Evolutionary conservation across 352 stramenopile species (phyloP).

Genomic region (Pythium brachiatum): DNA sequence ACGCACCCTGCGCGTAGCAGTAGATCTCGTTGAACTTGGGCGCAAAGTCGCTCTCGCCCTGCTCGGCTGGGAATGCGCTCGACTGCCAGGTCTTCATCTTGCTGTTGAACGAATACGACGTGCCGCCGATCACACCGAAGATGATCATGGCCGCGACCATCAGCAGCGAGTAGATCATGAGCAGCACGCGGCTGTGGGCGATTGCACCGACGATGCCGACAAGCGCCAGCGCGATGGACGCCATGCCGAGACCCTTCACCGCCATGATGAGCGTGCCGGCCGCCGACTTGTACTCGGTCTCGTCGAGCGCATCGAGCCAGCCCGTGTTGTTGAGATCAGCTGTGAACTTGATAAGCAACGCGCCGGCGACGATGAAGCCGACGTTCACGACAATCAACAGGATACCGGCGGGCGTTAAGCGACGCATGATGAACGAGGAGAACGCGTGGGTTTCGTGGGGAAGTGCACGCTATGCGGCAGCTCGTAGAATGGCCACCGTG

Average conservation of each 20-base stretch:
- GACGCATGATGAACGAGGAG: constrained; percentile 16
- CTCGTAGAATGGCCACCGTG: neutral
- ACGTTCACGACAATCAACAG: constrained; percentile 79
- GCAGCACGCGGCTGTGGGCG: constrained; percentile 60
- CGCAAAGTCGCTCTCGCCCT: constrained; percentile 57
- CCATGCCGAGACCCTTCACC: constrained; percentile 52
- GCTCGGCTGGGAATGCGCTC: constrained; percentile 45
- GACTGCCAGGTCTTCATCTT: constrained; percentile 66
- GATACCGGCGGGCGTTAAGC: constrained; percentile 41
- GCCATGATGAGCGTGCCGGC: constrained; percentile 42
- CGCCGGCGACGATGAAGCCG: constrained; percentile 60
- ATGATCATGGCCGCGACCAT: constrained; percentile 71
- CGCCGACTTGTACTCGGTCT: constrained; percentile 62
- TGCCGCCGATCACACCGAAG: constrained; percentile 67
- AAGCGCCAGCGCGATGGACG: constrained; percentile 54
- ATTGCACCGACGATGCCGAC: constrained; percentile 65
- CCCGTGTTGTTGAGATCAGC: constrained; percentile 52
- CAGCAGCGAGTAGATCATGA: constrained; percentile 69
- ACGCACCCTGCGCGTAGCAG: constrained; percentile 81
- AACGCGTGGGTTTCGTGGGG: too few species aligned
- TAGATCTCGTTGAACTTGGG: constrained; percentile 80
- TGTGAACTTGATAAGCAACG: constrained; percentile 64
- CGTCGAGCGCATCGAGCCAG: constrained; percentile 73
- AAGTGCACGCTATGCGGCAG: neutral
- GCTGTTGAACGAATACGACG: constrained; percentile 67